phyloP scores from a whole-genome alignment of 257 asterid genomes.

The Solanum pennellii region DNA sequence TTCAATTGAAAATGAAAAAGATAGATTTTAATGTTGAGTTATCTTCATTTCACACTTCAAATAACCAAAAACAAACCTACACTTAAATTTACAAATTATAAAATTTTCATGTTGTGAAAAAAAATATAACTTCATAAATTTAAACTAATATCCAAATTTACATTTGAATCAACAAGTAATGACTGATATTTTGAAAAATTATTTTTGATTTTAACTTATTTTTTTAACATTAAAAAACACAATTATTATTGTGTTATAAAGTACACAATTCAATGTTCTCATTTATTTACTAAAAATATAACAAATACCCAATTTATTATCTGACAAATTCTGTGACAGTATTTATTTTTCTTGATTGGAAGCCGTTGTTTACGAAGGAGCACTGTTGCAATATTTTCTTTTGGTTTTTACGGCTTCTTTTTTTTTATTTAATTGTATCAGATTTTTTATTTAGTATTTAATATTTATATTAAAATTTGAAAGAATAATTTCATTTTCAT shows the following conservation, averaged over 20 bases:
- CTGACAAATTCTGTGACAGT: background rate
- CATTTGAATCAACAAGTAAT: background rate
- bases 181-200: background rate
- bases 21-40: no score
- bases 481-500: no score
- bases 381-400: background rate
- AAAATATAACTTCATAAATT: no score
- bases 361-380: background rate
- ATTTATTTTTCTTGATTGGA: background rate
- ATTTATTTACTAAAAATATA: no score
- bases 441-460: no score
- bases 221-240: background rate
- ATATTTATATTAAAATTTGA: no score
- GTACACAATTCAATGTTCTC: background rate
- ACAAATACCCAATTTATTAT: background rate
- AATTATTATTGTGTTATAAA: background rate
- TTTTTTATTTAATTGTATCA: no score
- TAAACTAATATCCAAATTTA: background rate
- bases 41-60: fast-evolving
- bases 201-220: no score
- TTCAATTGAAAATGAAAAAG: no score
- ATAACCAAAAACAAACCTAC: background rate
- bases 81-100: no score
- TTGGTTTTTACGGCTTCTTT: background rate
- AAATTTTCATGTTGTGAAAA: no score